Conservation (phyloP, 2,329 filamentous ascomycete genomes). For the Fusarium brevicatenulatum region DNA sequence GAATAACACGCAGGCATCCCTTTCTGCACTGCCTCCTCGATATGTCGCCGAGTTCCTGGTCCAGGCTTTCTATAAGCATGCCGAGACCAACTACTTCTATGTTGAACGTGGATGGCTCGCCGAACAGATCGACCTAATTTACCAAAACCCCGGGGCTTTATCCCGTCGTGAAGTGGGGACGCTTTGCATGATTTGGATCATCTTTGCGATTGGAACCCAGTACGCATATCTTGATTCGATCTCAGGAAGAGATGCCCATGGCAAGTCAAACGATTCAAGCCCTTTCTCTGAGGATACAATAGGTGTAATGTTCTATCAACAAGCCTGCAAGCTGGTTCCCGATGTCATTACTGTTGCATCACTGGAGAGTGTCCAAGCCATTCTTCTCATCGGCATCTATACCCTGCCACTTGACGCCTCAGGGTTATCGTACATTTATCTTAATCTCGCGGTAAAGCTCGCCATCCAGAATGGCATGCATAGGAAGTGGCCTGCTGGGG, state of each 20-base stretch:
- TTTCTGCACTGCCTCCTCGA: constrained; percentile 57
- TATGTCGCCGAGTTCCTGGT: constrained; percentile 59
- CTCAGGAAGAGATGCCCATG: constrained; percentile 32
- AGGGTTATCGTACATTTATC: constrained; percentile 66
- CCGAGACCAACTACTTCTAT: constrained; percentile 61
- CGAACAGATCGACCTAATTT: constrained; percentile 54
- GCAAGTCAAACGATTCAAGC: constrained; percentile 36
- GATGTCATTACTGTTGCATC: constrained; percentile 67
- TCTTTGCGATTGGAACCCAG: constrained; percentile 62
- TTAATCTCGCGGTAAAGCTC: constrained; percentile 65
- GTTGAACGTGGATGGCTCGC: constrained; percentile 57
- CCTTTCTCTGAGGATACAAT: constrained; percentile 61
- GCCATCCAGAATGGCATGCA: constrained; percentile 71
- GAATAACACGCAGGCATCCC: constrained; percentile 51
- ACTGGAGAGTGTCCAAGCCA: constrained; percentile 67
- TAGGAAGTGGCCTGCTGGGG: constrained; percentile 59
- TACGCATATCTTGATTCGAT: constrained; percentile 59
- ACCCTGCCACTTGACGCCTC: constrained; percentile 65
- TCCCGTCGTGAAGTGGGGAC: constrained; percentile 54
- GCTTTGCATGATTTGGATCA: constrained; percentile 57
- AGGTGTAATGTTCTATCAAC: constrained; percentile 66
- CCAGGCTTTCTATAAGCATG: constrained; percentile 59
- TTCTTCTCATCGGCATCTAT: constrained; percentile 65
- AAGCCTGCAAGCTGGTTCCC: constrained; percentile 63
- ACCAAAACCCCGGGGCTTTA: constrained; percentile 51